Conservation (phyloP, 2,329 filamentous ascomycete genomes). For the Neonectria magnoliae region DNA sequence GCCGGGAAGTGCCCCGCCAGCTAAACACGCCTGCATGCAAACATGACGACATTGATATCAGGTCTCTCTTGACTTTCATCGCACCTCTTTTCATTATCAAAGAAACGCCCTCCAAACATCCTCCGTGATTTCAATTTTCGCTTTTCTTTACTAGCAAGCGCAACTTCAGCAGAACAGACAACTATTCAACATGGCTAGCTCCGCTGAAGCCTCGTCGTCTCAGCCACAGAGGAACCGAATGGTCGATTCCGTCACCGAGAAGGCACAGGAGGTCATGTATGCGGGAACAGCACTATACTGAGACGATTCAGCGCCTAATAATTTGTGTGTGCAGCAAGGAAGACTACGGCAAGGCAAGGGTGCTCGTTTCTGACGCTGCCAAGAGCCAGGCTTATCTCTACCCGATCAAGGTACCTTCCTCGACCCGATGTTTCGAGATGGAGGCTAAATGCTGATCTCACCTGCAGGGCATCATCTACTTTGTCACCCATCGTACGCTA, state of each 20-base stretch:
- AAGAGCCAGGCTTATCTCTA: constrained; percentile 86
- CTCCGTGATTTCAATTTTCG: not conserved
- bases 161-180: not conserved
- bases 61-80: constrained; percentile 22
- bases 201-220: constrained; percentile 35
- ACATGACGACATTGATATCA: constrained; percentile 36
- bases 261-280: constrained; percentile 62
- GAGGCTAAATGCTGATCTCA: constrained; percentile 24
- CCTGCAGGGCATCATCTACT: constrained; percentile 68
- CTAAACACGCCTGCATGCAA: constrained; percentile 13
- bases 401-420: constrained; percentile 71
- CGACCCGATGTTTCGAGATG: not conserved
- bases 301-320: constrained; percentile 14
- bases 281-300: not conserved
- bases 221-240: constrained; percentile 46
- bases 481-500: constrained; percentile 62
- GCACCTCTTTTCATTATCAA: not conserved
- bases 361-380: constrained; percentile 73
- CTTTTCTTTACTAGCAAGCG: not conserved
- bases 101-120: not conserved
- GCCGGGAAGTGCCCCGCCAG: constrained; percentile 4
- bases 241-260: constrained; percentile 53
- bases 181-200: constrained; percentile 38
- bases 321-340: constrained; percentile 60
- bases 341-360: constrained; percentile 74